Percentiles rank a stretch among this genome's conserved stretches.
These are phyloP conservation scores for Psilocybe cyanescens DNA, from an alignment of 768 basidiomycete genomes.

Conservation along the genomic window DNA sequence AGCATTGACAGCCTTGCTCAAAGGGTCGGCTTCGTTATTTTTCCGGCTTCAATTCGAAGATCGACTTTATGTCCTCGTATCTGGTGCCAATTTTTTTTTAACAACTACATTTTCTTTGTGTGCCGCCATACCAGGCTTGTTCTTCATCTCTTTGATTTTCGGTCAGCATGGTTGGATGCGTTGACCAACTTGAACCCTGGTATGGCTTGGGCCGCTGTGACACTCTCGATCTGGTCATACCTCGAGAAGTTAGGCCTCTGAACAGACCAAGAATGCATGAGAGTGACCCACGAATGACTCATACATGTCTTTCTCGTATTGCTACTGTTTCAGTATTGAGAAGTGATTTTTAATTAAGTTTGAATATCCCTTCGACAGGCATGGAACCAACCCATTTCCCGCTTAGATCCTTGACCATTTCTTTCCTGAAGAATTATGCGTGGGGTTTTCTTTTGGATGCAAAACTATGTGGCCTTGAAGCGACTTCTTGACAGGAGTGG, in stretches of 20 bases:
- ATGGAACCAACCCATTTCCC: too few species aligned
- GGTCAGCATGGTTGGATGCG: not conserved
- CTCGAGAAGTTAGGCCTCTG: not conserved
- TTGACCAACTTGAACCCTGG: not conserved
- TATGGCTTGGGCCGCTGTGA: not conserved
- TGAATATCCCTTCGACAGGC: too few species aligned
- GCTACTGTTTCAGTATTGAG: not conserved
- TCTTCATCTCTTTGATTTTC: not conserved
- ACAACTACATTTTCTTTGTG: not conserved
- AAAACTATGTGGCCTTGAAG: too few species aligned
- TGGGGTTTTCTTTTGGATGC: too few species aligned
- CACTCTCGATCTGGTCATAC: not conserved
- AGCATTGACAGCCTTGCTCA: not conserved
- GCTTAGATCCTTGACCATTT: too few species aligned
- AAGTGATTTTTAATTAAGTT: not conserved
- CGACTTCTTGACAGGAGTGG: too few species aligned
- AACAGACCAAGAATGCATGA: not conserved
- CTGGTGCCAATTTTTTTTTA: not conserved
- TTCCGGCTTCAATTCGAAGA: slow-evolving; percentile 1
- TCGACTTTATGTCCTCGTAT: not conserved
- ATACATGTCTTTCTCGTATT: not conserved
- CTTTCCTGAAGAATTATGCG: too few species aligned
- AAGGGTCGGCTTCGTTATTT: not conserved
- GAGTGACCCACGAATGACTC: not conserved
- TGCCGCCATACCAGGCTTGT: not conserved